A percentile compares a stretch with the other conserved stretches of the same genome.
Conservation (phyloP, 75 land plant species). For the Gnetum montanum region DNA sequence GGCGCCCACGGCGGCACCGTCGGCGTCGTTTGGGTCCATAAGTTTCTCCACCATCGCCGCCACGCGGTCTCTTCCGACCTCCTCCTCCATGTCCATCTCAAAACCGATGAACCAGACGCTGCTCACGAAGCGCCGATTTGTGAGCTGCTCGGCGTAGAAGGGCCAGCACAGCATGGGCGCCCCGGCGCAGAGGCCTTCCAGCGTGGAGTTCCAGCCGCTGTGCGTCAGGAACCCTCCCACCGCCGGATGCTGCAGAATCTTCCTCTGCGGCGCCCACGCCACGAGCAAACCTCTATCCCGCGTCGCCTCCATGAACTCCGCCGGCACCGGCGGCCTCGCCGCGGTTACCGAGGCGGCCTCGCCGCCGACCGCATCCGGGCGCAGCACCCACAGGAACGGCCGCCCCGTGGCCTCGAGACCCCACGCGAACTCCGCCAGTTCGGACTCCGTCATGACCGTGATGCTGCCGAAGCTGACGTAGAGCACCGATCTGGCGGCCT, state of each 20-base stretch:
- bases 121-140: neutral
- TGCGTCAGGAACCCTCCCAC: conserved; percentile 40
- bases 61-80: neutral
- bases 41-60: neutral
- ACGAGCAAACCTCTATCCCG: conserved; percentile 30
- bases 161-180: conserved; percentile 43
- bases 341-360: conserved; percentile 7
- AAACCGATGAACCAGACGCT: neutral
- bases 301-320: conserved; percentile 18
- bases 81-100: neutral
- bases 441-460: neutral
- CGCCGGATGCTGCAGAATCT: conserved; percentile 35
- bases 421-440: conserved; percentile 10
- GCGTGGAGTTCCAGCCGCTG: conserved; percentile 47
- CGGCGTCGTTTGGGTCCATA: too few species aligned
- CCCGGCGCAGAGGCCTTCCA: conserved; percentile 24
- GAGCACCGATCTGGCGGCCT: conserved; percentile 6
- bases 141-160: conserved; percentile 18
- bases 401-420: conserved; percentile 12
- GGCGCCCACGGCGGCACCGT: too few species aligned
- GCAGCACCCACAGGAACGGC: conserved; percentile 22
- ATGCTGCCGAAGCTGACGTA: conserved; percentile 15
- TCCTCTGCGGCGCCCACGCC: conserved; percentile 54
- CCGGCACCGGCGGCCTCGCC: conserved; percentile 13
- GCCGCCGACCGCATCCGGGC: conserved; percentile 7